These are phyloP conservation scores for Aspergillus sp. DNA, from an alignment of 2,329 filamentous ascomycete species.

Conservation along the genomic window DNA sequence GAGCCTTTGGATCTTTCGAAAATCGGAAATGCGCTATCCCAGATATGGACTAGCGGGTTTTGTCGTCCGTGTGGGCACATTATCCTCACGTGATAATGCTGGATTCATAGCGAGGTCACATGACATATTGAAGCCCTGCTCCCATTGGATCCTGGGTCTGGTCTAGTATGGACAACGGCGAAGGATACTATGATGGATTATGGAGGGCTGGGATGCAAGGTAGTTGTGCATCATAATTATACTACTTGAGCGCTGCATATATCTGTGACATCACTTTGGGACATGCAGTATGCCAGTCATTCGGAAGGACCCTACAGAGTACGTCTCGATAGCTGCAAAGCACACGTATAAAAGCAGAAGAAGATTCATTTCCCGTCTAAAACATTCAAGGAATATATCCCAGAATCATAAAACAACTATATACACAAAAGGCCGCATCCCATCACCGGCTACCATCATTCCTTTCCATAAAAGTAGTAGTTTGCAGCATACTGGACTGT, in stretches of 20 bases:
- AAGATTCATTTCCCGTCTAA: too few relatives aligned
- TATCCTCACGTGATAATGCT: conserved; percentile 15
- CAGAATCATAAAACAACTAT: neutral
- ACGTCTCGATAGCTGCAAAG: too few relatives aligned
- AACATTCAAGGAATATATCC: neutral
- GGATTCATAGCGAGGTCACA: conserved; percentile 24
- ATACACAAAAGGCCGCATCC: neutral
- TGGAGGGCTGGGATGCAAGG: too few relatives aligned
- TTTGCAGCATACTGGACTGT: conserved; percentile 76
- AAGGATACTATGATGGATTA: too few relatives aligned
- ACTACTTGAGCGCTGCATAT: too few relatives aligned
- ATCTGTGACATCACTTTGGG: too few relatives aligned
- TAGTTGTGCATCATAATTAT: too few relatives aligned
- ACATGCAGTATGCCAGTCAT: too few relatives aligned
- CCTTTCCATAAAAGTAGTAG: conserved; percentile 59
- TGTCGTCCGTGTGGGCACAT: conserved; percentile 13
- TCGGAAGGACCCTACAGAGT: too few relatives aligned
- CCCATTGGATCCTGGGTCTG: conserved; percentile 4
- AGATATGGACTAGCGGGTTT: conserved; percentile 14
- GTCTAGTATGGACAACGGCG: too few relatives aligned
- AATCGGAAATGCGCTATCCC: conserved; percentile 32
- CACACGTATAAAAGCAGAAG: neutral
- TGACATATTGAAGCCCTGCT: conserved; percentile 19
- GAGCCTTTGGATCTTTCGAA: conserved; percentile 36
- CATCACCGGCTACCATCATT: conserved; percentile 4